These are phyloP conservation scores for Thielaviopsis punctulata DNA, from an alignment of 2,329 filamentous ascomycete species.

Conservation along the genomic window DNA sequence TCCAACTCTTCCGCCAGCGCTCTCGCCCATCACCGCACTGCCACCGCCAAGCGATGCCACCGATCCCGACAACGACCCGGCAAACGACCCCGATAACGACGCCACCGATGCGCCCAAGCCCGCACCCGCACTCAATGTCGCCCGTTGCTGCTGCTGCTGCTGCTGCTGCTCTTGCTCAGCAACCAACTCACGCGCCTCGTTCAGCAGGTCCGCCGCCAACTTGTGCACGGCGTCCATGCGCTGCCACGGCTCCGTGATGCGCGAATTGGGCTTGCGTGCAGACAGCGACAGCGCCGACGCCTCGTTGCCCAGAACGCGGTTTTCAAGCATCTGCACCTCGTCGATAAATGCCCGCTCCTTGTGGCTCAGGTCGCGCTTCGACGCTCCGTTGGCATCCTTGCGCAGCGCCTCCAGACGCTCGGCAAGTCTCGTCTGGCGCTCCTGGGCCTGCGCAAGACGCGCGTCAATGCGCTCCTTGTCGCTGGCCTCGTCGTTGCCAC, in stretches of 20 bases:
- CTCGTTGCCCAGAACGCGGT: conserved; percentile 24
- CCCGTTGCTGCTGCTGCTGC: too few relatives aligned
- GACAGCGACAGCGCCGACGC: conserved; percentile 11
- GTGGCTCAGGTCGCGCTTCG: conserved; percentile 25
- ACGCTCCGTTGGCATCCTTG: conserved; percentile 25
- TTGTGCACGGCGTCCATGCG: conserved; percentile 39
- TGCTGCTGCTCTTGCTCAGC: conserved; percentile 8
- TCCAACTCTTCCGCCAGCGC: conserved; percentile 15
- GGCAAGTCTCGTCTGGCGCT: conserved; percentile 38
- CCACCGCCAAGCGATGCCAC: background rate
- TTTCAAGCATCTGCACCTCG: conserved; percentile 37
- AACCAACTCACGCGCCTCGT: conserved; percentile 31
- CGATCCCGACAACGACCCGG: conserved; percentile 13
- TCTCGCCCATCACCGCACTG: background rate
- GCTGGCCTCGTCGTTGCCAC: conserved; percentile 33
- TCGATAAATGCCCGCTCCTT: conserved; percentile 30
- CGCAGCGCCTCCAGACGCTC: conserved; percentile 42
- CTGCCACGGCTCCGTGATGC: conserved; percentile 33
- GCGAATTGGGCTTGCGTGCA: conserved; percentile 20
- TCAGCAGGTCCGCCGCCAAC: conserved; percentile 34
- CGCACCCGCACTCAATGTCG: conserved; percentile 1
- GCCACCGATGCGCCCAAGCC: conserved; percentile 9
- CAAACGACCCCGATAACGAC: conserved; percentile 14
- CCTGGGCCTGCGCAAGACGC: conserved; percentile 36
- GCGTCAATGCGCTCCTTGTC: conserved; percentile 31